Evolutionary conservation across 192 early-diverging fungal genomes (phyloP), one percentile per base, ranked within the genome.

Genomic region (Dimargaris cristalligena): DNA sequence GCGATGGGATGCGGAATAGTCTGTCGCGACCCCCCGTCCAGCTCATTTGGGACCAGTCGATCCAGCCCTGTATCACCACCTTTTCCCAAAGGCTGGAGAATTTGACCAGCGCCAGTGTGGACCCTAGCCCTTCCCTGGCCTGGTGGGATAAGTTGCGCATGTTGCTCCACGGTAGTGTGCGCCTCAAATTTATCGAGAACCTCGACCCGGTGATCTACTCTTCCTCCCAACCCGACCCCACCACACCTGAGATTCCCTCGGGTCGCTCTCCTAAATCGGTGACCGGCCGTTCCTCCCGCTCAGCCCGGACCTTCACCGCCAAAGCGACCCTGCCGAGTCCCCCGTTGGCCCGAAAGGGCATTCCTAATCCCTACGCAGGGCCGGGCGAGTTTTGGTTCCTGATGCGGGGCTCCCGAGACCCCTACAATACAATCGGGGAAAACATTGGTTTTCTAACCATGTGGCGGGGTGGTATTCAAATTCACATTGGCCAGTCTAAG

Each of bases 81-180:
- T 60, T 74, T 29, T 70, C 73, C 63, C 75, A 77, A 62, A 67
- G 75, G 14, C 44, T 77, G 22, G 75, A 77, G 41, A 62, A 69
- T 2, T 60, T 62, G 0, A 73, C 71, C 4, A 68, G 67, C 20
- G 68, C 73, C 52, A 74, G 67, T 33, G 67, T 70, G 38, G 75
- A 77, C 22, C 62, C 67, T 44, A 73, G 71, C 11, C 75, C 75
- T 0, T 60, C 65, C 8, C 52, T 77, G 25, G 69, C 69, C 8
- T 77, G 75, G 75, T 77, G 75, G 75, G 75, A 77, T 60, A 77
- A 77, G 62, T 55, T 73, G 62, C 66, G 75, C 44, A 69, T 68
- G 38, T 62, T 69, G 29, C 23, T 62, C 28, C 59, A 60, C 16
- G 55, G 55, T 9, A 57, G 55, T 26, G 34, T 57, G 35, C 55